A percentile compares a stretch with the other conserved stretches of the same genome.
Conservation (phyloP, 768 basidiomycete genomes). For the Lentinula lateritia region DNA sequence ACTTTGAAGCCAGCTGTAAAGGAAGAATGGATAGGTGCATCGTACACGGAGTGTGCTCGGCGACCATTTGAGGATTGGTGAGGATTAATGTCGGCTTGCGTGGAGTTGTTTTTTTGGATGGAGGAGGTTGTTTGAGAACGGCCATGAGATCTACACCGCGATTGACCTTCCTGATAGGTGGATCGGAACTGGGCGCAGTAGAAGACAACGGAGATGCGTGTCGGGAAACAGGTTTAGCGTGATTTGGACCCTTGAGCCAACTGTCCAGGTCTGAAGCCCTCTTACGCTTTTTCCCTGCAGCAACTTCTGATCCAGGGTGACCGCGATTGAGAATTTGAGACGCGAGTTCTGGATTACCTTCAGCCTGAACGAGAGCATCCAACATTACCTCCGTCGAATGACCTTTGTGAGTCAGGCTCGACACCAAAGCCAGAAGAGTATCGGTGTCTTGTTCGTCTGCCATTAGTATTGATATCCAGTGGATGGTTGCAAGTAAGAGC, state of each 20-base stretch:
- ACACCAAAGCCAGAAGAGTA: conserved; percentile 59
- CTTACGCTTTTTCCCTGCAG: conserved; percentile 39
- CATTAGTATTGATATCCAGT: background rate
- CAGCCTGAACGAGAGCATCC: conserved; percentile 48
- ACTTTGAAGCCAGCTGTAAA: conserved; percentile 64
- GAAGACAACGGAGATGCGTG: background rate
- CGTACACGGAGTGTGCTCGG: conserved; percentile 70
- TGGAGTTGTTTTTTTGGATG: conserved; percentile 24
- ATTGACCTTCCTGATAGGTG: background rate
- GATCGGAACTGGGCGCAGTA: background rate
- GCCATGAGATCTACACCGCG: conserved; percentile 44
- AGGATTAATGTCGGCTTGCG: conserved; percentile 60
- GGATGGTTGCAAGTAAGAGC: too few relatives aligned
- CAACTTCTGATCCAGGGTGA: background rate
- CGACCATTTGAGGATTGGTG: conserved; percentile 55
- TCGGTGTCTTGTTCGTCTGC: conserved; percentile 48
- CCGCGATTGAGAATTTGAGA: conserved; percentile 30
- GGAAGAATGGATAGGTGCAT: conserved; percentile 66
- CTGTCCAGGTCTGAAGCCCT: conserved; percentile 35
- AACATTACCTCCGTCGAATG: conserved; percentile 41
- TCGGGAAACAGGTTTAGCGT: background rate
- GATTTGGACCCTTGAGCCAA: conserved; percentile 41
- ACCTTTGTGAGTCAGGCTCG: conserved; percentile 42
- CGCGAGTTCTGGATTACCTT: conserved; percentile 53
- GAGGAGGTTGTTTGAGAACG: conserved; percentile 41